Base-by-base conservation (phyloP, 352 stramenopile species). In the Phytophthora pini region DNA sequence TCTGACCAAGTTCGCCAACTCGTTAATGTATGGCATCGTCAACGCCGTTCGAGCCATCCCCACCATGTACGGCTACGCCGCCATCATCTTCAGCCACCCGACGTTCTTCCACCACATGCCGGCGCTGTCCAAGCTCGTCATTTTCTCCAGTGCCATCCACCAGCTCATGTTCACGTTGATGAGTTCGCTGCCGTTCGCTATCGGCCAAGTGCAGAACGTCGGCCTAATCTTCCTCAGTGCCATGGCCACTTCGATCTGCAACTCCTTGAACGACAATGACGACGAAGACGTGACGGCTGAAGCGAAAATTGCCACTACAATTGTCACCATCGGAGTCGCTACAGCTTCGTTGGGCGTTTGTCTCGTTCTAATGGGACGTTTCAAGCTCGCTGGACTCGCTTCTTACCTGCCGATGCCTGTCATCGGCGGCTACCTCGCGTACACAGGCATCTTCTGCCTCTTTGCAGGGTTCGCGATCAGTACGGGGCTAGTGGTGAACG, bases 171-270 rank as follows among this genome's bases (percentile, higher is more conserved):
- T 92, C 72, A 93, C 86, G 1, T 38, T 87, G 5, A 82, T 98
- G 52, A 98, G 86, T 46, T 91, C 89, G 27, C 71, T 99, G 41
- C 89, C 92, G 0, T 99, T 99, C 75, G 96, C 97, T 9, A 98
- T 99, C 29, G 97, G 96, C 4, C 96, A 98, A 68, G 97, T 99
- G 0, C 97, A 99, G 74, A 95, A 99, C 73, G 96, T 97, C 6
- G 97, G 97, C 1, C 84, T 99, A 6, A 99, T 99, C 65, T 99
- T 99, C 74, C 79, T 99, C 27, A 91, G 76, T 31, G 80, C 84
- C 41, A 99, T 99, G 66, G 93, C 97, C 1, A 87, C 72, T 68
- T 98, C 82, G 72, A 92, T 92, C 47, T 97, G 67, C 75, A 85
- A 68, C 51, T 81, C 63, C 79, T 72, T 98, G 15, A 72, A 89